Base-by-base conservation (phyloP, 345 rosid genomes). In the Aquilaria malaccensis region DNA sequence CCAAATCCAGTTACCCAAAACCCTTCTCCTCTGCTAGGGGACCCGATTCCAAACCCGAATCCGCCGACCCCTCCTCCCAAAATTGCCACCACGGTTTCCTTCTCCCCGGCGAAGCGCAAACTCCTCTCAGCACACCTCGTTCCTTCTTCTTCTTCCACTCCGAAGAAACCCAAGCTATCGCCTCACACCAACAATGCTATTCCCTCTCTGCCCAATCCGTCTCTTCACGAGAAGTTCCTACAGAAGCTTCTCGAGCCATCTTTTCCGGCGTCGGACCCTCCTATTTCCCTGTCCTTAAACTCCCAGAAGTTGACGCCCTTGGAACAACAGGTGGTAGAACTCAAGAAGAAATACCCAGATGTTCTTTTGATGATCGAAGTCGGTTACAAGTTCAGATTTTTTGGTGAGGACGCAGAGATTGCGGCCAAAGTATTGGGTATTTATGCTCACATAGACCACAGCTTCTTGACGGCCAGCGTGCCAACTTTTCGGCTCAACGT, bases 361-460 rank as follows among this genome's bases (percentile, higher is more conserved):
- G 92, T 93, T 32, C 75, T 93, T 30, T 70, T 93, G 71, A 89
- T 93, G 98, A 76, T 89, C 45, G 96, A 93, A 75, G 98, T 93
- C 51, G 98, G 97, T 59, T 93, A 93, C 80, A 82, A 79, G 85
- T 89, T 76, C 51, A 79, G 96, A 10, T 93, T 93, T 69, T 93
- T 93, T n/a, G 98, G 97, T 46, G 83, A 84, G 3, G 98, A 93
- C 32, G 97, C 97, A 0, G 94, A 78, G 64, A 67, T 82, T 0
- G 98, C 98, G 2, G 85, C 95, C 5, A 76, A 80, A 51, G 88
- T 83, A 30, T 64, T 93, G 70, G 92, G 97, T 2, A 85, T 93
- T 15, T 93, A 80, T 48, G 85, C 96, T n/a, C 97, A 93, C 57
- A 11, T 73, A 72, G 86, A 90, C 67, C 98, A 69, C 63, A 89